Conservation (phyloP, 2,329 filamentous ascomycete genomes). For the Lizonia empirigonia region DNA sequence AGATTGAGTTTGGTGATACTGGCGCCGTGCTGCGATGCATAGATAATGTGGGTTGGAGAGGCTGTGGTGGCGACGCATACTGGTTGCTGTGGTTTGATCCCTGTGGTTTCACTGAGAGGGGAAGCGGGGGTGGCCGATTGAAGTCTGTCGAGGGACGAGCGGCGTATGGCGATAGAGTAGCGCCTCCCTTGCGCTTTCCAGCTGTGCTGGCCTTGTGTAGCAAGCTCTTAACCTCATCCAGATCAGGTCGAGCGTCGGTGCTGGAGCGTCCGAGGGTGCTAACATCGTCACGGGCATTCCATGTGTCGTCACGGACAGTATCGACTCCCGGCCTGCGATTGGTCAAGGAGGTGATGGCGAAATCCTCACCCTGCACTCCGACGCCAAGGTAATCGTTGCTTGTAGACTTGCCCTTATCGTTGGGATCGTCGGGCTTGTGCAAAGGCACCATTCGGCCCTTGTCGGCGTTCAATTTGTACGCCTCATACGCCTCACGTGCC, state of each 20-base stretch:
- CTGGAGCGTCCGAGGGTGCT: conserved; percentile 49
- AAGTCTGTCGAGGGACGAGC: conserved; percentile 26
- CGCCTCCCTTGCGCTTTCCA: conserved; percentile 50
- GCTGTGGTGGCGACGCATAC: conserved; percentile 31
- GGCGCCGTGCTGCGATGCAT: conserved; percentile 31
- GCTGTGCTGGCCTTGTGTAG: conserved; percentile 52
- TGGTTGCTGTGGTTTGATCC: conserved; percentile 18
- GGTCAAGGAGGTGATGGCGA: conserved; percentile 54
- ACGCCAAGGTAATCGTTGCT: conserved; percentile 43
- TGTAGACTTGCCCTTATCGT: conserved; percentile 38
- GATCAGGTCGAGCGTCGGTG: conserved; percentile 49
- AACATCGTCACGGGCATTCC: conserved; percentile 49
- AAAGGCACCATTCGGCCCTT: conserved; percentile 68
- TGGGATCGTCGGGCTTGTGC: conserved; percentile 36
- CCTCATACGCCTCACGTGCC: conserved; percentile 67
- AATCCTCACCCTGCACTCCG: conserved; percentile 38
- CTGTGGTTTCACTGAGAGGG: conserved; percentile 32
- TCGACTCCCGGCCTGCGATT: conserved; percentile 52
- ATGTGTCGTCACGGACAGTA: conserved; percentile 53
- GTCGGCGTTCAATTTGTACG: conserved; percentile 59
- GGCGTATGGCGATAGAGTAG: conserved; percentile 32
- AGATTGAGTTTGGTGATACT: conserved; percentile 39
- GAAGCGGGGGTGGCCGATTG: conserved; percentile 37
- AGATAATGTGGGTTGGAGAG: conserved; percentile 22
- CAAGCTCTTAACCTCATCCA: conserved; percentile 55